Conservation (phyloP, 306 rosid species). For the Cucurbita maxima region DNA sequence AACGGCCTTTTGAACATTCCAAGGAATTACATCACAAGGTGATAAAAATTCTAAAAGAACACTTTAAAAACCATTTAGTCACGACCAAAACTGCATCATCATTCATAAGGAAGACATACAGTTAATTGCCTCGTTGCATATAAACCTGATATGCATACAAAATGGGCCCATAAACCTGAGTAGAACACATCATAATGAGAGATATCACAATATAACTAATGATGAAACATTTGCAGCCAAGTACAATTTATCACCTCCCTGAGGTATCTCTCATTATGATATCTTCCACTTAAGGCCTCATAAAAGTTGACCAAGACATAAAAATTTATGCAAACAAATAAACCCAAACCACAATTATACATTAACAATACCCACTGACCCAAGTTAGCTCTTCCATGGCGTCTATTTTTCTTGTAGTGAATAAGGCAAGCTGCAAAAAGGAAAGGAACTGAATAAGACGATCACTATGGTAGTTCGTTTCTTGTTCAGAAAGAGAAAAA, state of each 20-base stretch:
- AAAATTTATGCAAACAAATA: slow-evolving; percentile 4
- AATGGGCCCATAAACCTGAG: background rate
- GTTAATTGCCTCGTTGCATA: background rate
- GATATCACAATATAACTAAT: background rate
- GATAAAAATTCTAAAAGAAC: background rate
- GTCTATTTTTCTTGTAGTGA: slow-evolving; percentile 58
- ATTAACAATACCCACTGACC: slow-evolving; percentile 34
- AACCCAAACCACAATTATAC: slow-evolving; percentile 11
- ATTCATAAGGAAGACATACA: background rate
- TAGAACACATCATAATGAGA: background rate
- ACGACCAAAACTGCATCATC: background rate
- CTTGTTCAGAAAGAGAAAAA: background rate
- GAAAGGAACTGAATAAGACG: slow-evolving; percentile 7
- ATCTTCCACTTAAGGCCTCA: background rate
- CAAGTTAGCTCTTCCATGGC: slow-evolving; percentile 89
- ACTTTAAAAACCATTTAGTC: background rate
- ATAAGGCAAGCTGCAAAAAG: slow-evolving; percentile 69
- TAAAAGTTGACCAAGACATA: background rate
- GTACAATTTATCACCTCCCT: background rate
- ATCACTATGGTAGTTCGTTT: background rate
- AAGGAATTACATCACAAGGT: background rate
- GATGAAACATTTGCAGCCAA: background rate
- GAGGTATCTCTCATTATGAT: background rate
- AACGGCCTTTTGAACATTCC: background rate
- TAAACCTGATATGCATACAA: background rate